A percentile compares a stretch with the other conserved stretches of the same genome.
Evolutionary conservation across 148 eudicot species (phyloP).

Genomic region (Tetragonia tetragonoides): DNA sequence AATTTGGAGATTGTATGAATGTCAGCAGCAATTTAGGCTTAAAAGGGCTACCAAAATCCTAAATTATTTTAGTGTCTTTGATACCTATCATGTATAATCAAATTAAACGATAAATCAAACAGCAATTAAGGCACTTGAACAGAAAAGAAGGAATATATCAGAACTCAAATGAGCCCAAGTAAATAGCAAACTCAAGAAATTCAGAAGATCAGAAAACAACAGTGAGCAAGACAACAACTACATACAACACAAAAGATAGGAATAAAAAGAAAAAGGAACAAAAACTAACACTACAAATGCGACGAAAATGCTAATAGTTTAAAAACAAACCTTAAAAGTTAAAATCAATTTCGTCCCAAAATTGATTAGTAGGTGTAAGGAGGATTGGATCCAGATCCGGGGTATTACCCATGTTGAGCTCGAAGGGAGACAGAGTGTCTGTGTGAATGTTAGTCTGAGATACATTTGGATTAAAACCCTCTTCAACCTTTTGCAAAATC

Average conservation of each 20-base stretch:
- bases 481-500: constrained; percentile 68
- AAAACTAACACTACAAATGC: too few species aligned
- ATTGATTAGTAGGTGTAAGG: not conserved
- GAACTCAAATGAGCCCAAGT: too few species aligned
- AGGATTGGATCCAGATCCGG: constrained; percentile 13
- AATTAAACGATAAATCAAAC: too few species aligned
- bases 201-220: not conserved
- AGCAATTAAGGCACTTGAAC: too few species aligned
- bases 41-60: not conserved
- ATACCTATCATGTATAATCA: not conserved
- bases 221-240: not conserved
- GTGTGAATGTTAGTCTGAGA: too few species aligned
- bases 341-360: not conserved
- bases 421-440: not conserved
- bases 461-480: constrained; percentile 85
- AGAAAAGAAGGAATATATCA: too few species aligned
- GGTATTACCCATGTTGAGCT: constrained; percentile 5
- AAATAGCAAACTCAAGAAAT: too few species aligned
- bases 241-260: not conserved
- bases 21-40: not conserved
- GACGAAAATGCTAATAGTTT: too few species aligned
- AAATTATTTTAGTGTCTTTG: not conserved
- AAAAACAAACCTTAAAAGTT: not conserved
- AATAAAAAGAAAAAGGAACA: too few species aligned
- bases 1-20: not conserved